These are phyloP conservation scores for Mucor plumbeus DNA, from an alignment of 371 early-diverging fungal species.

Conservation along the genomic window DNA sequence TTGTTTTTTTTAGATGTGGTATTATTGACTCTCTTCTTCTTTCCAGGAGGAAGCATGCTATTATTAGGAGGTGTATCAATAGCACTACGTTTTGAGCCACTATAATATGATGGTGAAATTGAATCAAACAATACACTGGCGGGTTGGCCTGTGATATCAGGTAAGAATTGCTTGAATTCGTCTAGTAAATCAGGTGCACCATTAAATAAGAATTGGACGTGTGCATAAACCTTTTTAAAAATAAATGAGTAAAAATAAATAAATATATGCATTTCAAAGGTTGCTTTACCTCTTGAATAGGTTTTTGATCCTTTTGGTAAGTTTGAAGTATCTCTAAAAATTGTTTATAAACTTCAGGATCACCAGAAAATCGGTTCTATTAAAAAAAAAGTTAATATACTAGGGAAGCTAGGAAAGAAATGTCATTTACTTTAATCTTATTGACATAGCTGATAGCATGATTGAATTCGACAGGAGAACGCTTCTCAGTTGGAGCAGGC, in stretches of 20 bases:
- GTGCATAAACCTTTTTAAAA: conserved; percentile 76
- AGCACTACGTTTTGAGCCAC: conserved; percentile 14
- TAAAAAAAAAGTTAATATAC: conserved; percentile 73
- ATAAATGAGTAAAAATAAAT: neutral
- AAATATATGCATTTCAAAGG: conserved; percentile 81
- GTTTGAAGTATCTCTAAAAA: conserved; percentile 95
- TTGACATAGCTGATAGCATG: conserved; percentile 98
- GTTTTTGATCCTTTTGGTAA: conserved; percentile 90
- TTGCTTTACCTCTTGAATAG: conserved; percentile 94
- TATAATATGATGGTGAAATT: conserved; percentile 20
- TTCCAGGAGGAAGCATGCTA: conserved; percentile 24
- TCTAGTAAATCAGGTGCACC: conserved; percentile 88
- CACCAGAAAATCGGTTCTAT: conserved; percentile 80
- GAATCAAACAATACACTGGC: conserved; percentile 25
- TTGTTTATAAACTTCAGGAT: conserved; percentile 93
- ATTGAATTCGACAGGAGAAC: conserved; percentile 84
- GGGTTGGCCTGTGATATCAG: conserved; percentile 64
- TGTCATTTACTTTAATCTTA: conserved; percentile 76
- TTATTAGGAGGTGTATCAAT: conserved; percentile 12
- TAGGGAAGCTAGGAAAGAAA: conserved; percentile 48
- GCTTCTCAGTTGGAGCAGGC: conserved; percentile 10
- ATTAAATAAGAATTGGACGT: conserved; percentile 86
- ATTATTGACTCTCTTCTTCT: conserved; percentile 29
- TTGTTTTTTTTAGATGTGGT: conserved; percentile 16
- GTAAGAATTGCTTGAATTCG: conserved; percentile 97